A percentile compares a stretch with the other conserved stretches of the same genome.
Evolutionary conservation across 768 basidiomycete species (phyloP).

Genomic region (Collybiopsis luxurians): DNA sequence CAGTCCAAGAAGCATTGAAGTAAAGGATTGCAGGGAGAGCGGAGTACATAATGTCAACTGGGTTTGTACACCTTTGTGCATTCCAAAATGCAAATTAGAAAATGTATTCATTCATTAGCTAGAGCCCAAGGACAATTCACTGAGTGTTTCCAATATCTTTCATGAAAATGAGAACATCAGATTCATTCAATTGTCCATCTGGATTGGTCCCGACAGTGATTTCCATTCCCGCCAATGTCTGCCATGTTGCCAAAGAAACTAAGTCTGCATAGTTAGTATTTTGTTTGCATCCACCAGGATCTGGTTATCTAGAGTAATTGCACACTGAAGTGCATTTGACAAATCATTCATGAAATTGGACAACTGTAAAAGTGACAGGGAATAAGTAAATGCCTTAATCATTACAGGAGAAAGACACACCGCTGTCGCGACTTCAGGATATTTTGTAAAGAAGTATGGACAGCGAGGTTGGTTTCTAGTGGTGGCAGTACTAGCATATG

Average conservation of each 20-base stretch:
- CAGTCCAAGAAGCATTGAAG: slow-evolving; percentile 33
- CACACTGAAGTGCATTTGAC: slow-evolving; percentile 29
- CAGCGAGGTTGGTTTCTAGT: background rate
- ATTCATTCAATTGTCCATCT: slow-evolving; percentile 29
- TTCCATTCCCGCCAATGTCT: slow-evolving; percentile 21
- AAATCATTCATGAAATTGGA: slow-evolving; percentile 28
- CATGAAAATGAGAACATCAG: slow-evolving; percentile 46
- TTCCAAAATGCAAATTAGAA: background rate
- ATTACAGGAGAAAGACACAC: background rate
- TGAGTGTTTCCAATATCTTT: slow-evolving; percentile 42
- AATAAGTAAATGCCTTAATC: background rate
- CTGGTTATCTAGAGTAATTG: slow-evolving; percentile 35
- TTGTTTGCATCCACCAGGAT: slow-evolving; percentile 33
- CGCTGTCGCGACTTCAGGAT: slow-evolving; percentile 3
- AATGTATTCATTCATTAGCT: too few relatives aligned
- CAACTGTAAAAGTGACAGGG: slow-evolving; percentile 1
- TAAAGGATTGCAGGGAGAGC: slow-evolving; percentile 38
- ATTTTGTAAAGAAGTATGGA: slow-evolving; percentile 9
- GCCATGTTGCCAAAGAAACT: too few relatives aligned
- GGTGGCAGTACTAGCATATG: background rate
- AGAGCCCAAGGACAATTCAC: slow-evolving; percentile 19
- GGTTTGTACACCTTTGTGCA: slow-evolving; percentile 25
- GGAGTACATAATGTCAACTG: slow-evolving; percentile 38
- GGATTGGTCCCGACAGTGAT: slow-evolving; percentile 34
- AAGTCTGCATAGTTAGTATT: slow-evolving; percentile 17